A percentile compares a stretch with the other conserved stretches of the same genome.
These are phyloP conservation scores for Tulasnella sp. DNA, from an alignment of 768 basidiomycete genomes.

Conservation along the genomic window DNA sequence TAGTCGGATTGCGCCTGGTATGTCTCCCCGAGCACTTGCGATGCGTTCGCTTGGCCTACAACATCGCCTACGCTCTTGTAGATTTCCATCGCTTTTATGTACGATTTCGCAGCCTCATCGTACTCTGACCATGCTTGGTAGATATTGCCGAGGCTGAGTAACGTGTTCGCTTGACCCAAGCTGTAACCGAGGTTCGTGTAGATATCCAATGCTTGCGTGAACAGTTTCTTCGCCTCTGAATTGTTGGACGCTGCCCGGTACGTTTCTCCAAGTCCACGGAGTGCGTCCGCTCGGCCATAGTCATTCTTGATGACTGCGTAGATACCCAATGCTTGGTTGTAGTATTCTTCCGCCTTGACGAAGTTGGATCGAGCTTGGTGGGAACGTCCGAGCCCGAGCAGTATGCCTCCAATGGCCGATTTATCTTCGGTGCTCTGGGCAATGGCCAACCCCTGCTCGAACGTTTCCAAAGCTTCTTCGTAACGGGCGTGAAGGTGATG, in stretches of 20 bases:
- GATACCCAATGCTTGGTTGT: background rate
- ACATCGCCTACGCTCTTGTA: background rate
- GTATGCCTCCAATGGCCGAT: background rate
- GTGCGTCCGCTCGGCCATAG: background rate
- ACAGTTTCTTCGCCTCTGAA: no score
- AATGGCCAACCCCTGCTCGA: background rate
- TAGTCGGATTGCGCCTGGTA: no score
- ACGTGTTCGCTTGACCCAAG: no score
- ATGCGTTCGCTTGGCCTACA: background rate
- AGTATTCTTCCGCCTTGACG: background rate
- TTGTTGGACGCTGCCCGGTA: no score
- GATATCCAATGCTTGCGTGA: no score
- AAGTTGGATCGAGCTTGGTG: background rate
- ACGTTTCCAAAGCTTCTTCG: background rate
- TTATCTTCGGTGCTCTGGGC: background rate
- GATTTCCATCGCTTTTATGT: background rate
- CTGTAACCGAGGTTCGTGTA: no score
- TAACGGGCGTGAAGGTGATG: background rate
- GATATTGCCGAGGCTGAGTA: background rate
- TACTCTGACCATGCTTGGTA: background rate
- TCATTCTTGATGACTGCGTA: background rate
- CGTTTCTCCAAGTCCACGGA: background rate
- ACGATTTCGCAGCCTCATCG: background rate
- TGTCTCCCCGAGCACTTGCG: background rate
- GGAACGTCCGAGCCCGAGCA: background rate